Evolutionary conservation across 371 early-diverging fungal species (phyloP).

Genomic region (Actinomortierella wolfii): DNA sequence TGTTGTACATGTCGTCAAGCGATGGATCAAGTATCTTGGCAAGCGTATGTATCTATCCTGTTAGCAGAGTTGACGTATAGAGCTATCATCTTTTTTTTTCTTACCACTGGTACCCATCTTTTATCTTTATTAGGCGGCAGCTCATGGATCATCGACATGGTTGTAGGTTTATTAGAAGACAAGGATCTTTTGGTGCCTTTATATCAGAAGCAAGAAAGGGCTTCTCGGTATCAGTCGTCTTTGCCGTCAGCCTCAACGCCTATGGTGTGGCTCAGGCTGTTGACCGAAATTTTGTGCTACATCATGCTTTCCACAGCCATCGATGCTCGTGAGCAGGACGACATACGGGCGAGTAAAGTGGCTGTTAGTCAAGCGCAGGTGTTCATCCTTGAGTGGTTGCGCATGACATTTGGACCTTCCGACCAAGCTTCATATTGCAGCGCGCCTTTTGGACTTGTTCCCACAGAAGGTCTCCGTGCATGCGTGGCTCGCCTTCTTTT

Average conservation of each 20-base stretch:
- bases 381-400: constrained; percentile 36
- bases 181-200: constrained; percentile 12
- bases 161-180: constrained; percentile 30
- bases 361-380: constrained; percentile 29
- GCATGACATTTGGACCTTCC: constrained; percentile 14
- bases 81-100: too few relatives aligned
- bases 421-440: constrained; percentile 6
- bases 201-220: constrained; percentile 28
- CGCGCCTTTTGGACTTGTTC: constrained; percentile 29
- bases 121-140: neutral
- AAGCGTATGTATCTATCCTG: constrained; percentile 6
- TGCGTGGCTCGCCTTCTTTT: constrained; percentile 27
- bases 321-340: constrained; percentile 27
- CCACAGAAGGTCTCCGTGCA: constrained; percentile 19
- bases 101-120: too few relatives aligned
- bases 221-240: too few relatives aligned
- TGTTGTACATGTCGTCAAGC: constrained; percentile 29
- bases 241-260: neutral
- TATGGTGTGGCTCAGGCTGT: constrained; percentile 27
- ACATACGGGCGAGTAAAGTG: constrained; percentile 38
- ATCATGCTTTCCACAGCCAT: constrained; percentile 42
- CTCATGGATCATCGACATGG: constrained; percentile 33
- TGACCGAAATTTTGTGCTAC: constrained; percentile 38
- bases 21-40: constrained; percentile 41
- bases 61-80: too few relatives aligned